Conservation (phyloP, 2,329 filamentous ascomycete genomes). For the Seiridium cupressi region DNA sequence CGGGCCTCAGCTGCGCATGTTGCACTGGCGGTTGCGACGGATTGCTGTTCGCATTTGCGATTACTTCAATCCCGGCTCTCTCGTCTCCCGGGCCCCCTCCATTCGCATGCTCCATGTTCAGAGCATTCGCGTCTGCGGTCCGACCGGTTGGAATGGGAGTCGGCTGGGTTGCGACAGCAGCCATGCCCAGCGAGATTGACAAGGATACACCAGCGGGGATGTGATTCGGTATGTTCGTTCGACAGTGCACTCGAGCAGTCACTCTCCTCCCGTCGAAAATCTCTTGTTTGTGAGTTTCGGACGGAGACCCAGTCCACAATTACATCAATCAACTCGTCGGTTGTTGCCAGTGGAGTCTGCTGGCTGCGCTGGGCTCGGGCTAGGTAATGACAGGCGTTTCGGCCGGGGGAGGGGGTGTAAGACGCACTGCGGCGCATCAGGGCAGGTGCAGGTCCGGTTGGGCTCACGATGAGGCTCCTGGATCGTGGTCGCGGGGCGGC, state of each 20-base stretch:
- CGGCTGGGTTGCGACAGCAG: slow-evolving; percentile 15
- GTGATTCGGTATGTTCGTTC: background rate
- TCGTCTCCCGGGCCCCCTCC: slow-evolving; percentile 3
- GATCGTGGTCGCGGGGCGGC: too few species aligned
- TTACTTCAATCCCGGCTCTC: slow-evolving; percentile 3
- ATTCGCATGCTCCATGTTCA: slow-evolving; percentile 9
- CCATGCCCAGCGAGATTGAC: slow-evolving; percentile 9
- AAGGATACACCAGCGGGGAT: background rate
- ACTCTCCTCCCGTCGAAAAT: background rate
- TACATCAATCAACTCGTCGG: background rate
- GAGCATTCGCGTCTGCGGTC: slow-evolving; percentile 1
- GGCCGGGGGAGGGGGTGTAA: background rate
- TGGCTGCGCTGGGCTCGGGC: background rate
- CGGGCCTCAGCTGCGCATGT: slow-evolving; percentile 36
- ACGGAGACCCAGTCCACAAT: slow-evolving; percentile 1
- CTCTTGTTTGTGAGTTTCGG: slow-evolving; percentile 1
- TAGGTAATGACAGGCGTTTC: background rate
- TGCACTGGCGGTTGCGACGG: slow-evolving; percentile 24
- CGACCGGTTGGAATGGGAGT: slow-evolving; percentile 11
- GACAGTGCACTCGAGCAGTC: background rate
- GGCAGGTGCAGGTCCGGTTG: background rate
- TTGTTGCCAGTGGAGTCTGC: slow-evolving; percentile 3
- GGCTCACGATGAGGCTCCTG: too few species aligned
- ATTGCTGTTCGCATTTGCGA: slow-evolving; percentile 5
- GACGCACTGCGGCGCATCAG: background rate